Evolutionary conservation across 1,284 basidiomycete species (phyloP), one percentile per base, ranked within the genome.

Genomic region (Trichosporon ovoides): DNA sequence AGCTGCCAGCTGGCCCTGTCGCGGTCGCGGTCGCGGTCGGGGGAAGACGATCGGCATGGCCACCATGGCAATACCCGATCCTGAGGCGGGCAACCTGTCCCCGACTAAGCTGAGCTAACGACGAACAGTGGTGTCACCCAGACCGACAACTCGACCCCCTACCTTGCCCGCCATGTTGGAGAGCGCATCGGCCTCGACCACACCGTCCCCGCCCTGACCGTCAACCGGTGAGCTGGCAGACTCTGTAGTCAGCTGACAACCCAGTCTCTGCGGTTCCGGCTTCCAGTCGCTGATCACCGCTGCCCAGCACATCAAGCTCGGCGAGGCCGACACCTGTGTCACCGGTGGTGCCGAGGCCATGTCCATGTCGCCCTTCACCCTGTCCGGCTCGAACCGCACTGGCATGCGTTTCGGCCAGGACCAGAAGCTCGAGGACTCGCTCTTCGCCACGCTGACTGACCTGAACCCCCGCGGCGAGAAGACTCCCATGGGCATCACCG

Each of bases 331-430:
- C 20, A 77, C 82, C 7, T 79, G 81, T 36, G 69, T 83, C 9
- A 82, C 81, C 1, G 82, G 82, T 57, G 82, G 82, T 22, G 73
- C 80, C 16, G 82, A 83, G 68, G 78, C 76, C 58, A 83, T 83
- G 82, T 78, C 76, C 18, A 76, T 79, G 66, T 74, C 78, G 7
- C 82, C 82, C 3, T 82, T 77, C 62, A 79, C 76, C 1, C 66
- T 81, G 11, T 73, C 74, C n/a, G 79, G 79, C 9, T 65, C 72
- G 0, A 68, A 76, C 22, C 64, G 81, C 74, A 73, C 72, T 72
- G 69, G 70, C 56, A 60, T 57, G 53, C 60, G 60, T 36, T 64
- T 57, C 65, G 82, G 82, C 13, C 70, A 81, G 19, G 81, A 83
- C 67, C 72, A 82, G 57, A 82, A 81, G 66, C 74, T 83, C n/a